Base-by-base conservation (phyloP, 306 rosid species). In the Mimosa pudica region DNA sequence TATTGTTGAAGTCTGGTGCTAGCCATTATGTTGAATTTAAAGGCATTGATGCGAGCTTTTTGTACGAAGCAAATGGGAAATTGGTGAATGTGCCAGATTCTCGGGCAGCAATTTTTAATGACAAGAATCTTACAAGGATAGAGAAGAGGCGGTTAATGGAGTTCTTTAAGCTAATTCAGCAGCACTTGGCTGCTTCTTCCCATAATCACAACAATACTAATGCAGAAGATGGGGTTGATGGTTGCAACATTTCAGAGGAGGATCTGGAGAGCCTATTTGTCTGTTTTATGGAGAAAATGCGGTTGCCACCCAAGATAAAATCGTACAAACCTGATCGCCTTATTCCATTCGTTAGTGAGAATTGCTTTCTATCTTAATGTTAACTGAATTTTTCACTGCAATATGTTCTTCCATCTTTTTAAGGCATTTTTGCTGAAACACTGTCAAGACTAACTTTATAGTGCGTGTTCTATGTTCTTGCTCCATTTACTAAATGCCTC, bases 151-250 rank as follows among this genome's bases (percentile, higher is more conserved):
- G 89, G 79, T 79, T 95, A 85, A 93, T 88, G 96, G 88, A 90
- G 76, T 93, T 95, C 84, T 90, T 93, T 82, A 93, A 91, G 90
- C 96, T 91, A 17, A 95, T 95, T 82, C 96, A 91, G 88, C 90
- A 85, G 77, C 98, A 91, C 71, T 79, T 90, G 85, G 86, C 77
- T 49, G 77, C 76, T 69, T 71, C 84, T 51, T 66, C 74, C 47
- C 76, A 69, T 72, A 82, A 36, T 49, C 44, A 52, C 42, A 71
- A 60, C 46, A 72, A 74, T 12, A 42, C 69, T 10, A 18, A 64
- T 46, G 85, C 67, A 8, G 73, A 69, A 65, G 88, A 76, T 42
- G 78, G 75, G 44, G 73, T 51, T 49, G 86, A 86, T 73, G 75
- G 36, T 76, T 71, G 72, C 6, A 89, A 60, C 66, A 90, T 95